These are phyloP conservation scores for Fusarium camptoceras DNA, from an alignment of 2,329 filamentous ascomycete genomes.

Conservation along the genomic window DNA sequence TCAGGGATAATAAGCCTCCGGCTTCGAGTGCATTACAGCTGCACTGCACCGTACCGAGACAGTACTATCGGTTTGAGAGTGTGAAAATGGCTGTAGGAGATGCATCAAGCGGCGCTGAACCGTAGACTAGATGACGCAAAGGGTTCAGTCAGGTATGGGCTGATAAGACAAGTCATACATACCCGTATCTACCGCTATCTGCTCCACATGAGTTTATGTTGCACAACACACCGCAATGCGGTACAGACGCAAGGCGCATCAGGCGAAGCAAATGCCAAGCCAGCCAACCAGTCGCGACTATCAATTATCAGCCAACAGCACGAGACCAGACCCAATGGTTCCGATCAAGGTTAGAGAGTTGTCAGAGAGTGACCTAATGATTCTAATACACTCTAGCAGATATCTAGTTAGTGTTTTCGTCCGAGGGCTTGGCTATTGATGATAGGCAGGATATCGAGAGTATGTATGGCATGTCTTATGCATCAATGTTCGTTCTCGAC, in stretches of 20 bases:
- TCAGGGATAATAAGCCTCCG: background rate
- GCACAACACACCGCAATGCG: constrained; percentile 32
- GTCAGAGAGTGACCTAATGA: background rate
- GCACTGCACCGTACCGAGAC: background rate
- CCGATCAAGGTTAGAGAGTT: background rate
- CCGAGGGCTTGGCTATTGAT: background rate
- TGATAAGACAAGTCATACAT: constrained; percentile 27
- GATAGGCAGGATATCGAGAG: background rate
- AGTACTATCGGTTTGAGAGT: background rate
- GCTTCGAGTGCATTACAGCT: constrained; percentile 1
- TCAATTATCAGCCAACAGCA: constrained; percentile 19
- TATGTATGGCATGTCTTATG: background rate
- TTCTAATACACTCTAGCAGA: constrained; percentile 9
- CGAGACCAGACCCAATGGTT: constrained; percentile 21
- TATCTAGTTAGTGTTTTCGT: constrained; percentile 21
- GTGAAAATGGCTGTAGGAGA: constrained; percentile 4
- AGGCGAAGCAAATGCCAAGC: constrained; percentile 24
- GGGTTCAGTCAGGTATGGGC: constrained; percentile 23
- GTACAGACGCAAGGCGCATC: constrained; percentile 22
- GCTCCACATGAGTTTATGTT: constrained; percentile 24
- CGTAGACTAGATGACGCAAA: background rate
- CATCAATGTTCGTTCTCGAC: constrained; percentile 8
- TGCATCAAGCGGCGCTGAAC: constrained; percentile 1
- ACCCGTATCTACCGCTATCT: constrained; percentile 11
- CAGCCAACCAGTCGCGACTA: constrained; percentile 31